Conservation (phyloP, 2,329 filamentous ascomycete genomes). For the Pyricularia sp. region DNA sequence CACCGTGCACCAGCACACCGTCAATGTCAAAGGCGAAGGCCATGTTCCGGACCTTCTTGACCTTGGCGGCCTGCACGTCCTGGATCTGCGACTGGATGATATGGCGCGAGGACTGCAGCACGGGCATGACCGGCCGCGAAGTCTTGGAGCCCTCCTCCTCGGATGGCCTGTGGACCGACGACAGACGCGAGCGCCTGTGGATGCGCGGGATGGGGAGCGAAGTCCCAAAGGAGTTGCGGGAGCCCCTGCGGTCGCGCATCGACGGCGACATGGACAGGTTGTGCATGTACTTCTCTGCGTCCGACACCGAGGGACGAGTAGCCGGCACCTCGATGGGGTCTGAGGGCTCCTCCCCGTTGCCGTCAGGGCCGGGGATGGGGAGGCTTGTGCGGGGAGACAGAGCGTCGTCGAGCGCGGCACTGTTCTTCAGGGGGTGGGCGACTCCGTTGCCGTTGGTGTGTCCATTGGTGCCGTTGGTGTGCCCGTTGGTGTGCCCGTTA, state of each 20-base stretch:
- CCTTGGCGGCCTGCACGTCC: conserved; percentile 56
- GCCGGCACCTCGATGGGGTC: conserved; percentile 62
- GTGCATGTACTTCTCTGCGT: conserved; percentile 64
- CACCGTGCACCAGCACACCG: conserved; percentile 66
- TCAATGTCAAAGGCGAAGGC: conserved; percentile 75
- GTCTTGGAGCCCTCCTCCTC: conserved; percentile 31
- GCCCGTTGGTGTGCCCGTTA: not conserved
- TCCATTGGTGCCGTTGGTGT: not conserved
- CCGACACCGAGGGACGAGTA: conserved; percentile 56
- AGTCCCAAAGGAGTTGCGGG: conserved; percentile 67
- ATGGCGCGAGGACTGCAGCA: conserved; percentile 52
- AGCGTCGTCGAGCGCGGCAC: not conserved
- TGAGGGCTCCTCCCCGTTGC: conserved; percentile 14
- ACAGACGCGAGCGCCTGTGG: conserved; percentile 59
- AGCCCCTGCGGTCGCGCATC: conserved; percentile 56
- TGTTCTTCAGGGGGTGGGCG: not conserved
- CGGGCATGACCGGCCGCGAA: conserved; percentile 45
- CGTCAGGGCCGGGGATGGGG: conserved; percentile 27
- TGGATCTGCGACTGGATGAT: conserved; percentile 64
- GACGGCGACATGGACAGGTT: conserved; percentile 59
- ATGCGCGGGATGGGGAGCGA: conserved; percentile 64
- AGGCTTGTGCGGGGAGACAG: conserved; percentile 14
- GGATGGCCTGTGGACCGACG: conserved; percentile 39
- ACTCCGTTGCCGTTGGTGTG: not conserved
- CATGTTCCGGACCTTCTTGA: conserved; percentile 66